Percentiles rank a stretch among this genome's conserved stretches.
phyloP scores from a whole-genome alignment of 768 basidiomycete species.

The Suillus brevipes region DNA sequence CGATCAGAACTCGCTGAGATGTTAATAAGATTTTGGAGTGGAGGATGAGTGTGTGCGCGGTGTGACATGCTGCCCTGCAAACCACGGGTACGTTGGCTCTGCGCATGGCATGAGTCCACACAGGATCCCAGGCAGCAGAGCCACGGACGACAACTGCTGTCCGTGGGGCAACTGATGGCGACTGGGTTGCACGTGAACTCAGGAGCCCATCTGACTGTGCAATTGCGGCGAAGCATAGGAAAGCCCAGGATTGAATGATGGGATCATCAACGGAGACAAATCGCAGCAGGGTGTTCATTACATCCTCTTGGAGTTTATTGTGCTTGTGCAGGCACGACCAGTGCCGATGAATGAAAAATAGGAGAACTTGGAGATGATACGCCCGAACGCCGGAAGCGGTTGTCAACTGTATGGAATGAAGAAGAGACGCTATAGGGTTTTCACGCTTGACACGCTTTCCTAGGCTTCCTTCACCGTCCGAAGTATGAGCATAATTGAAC shows the following conservation, averaged over 20 bases:
- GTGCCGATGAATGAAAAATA: conserved; percentile 83
- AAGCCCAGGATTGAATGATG: conserved; percentile 78
- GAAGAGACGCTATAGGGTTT: conserved; percentile 58
- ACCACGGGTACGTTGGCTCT: conserved; percentile 65
- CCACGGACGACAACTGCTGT: conserved; percentile 14
- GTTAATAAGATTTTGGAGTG: conserved; percentile 46
- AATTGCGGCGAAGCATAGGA: conserved; percentile 76
- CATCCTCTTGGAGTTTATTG: conserved; percentile 51
- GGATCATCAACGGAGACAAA: conserved; percentile 66
- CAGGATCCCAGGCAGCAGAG: conserved; percentile 64
- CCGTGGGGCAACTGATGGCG: background rate
- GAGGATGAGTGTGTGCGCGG: conserved; percentile 55
- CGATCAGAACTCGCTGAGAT: conserved; percentile 57
- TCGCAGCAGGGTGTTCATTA: conserved; percentile 56
- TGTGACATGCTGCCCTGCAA: conserved; percentile 79
- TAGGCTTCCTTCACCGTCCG: conserved; percentile 28
- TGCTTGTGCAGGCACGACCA: conserved; percentile 68
- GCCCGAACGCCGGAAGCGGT: conserved; percentile 37
- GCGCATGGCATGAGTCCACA: conserved; percentile 84
- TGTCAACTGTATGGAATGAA: conserved; percentile 46
- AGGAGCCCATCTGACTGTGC: conserved; percentile 47
- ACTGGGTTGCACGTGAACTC: conserved; percentile 6
- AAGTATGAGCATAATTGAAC: conserved; percentile 43
- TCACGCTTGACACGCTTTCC: conserved; percentile 57
- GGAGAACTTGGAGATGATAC: conserved; percentile 69